phyloP scores from a whole-genome alignment of 2,329 filamentous ascomycete genomes.

The Fusarium ramigenum region DNA sequence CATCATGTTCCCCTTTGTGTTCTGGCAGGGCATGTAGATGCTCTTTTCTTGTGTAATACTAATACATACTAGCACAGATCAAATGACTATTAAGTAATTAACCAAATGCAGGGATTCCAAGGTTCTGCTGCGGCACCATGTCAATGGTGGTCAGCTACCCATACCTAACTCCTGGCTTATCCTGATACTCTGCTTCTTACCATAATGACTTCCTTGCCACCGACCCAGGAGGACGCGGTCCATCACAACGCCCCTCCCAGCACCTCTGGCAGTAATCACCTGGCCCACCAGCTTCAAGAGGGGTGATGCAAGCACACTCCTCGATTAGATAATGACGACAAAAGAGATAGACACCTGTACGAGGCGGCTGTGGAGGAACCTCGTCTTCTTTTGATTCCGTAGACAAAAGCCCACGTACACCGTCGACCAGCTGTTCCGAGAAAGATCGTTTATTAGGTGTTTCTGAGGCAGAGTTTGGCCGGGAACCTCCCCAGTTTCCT shows the following conservation, averaged over 20 bases:
- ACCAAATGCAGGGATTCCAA: neutral
- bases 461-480: neutral
- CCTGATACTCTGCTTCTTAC: conserved; percentile 6
- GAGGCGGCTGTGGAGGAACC: conserved; percentile 23
- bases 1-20: neutral
- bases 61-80: conserved; percentile 6
- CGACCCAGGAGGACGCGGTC: conserved; percentile 25
- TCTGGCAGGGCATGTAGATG: neutral
- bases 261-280: conserved; percentile 40
- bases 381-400: conserved; percentile 6
- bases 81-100: neutral
- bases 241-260: conserved; percentile 35
- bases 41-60: conserved; percentile 1
- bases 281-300: conserved; percentile 4
- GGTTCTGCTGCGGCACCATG: neutral
- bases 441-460: conserved; percentile 2
- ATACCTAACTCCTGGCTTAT: neutral
- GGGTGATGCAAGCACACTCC: conserved; percentile 27
- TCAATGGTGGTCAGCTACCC: neutral
- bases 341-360: conserved; percentile 29
- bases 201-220: conserved; percentile 16
- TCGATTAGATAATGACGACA: conserved; percentile 33
- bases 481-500: neutral
- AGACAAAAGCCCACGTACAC: conserved; percentile 19
- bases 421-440: conserved; percentile 18